Base-by-base conservation (phyloP, 2,329 filamentous ascomycete genomes). In the Ramichloridium luteum region DNA sequence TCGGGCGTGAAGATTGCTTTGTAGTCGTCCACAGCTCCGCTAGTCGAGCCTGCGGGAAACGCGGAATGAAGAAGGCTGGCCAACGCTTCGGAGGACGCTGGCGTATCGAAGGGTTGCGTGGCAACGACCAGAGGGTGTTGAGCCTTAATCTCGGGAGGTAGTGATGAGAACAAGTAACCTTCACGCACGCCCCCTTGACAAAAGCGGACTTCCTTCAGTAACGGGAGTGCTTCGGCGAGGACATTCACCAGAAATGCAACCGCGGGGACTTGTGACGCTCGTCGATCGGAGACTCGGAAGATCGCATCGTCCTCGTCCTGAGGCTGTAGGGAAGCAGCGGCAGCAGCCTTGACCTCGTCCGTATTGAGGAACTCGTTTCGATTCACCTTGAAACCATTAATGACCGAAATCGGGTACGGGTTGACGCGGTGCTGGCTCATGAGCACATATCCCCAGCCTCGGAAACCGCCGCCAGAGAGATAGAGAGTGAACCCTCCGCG, bases 111-210 rank as follows among this genome's bases (percentile, higher is more conserved):
- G 1, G 61, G 61, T 10, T 50, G 47, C 0, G 75, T 80, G 1
- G 72, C 74, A 0, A 72, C 69, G 8, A 72, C 57, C 1, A 93
- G 59, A 0, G 85, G 83, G 45, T 78, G 67, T 42, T 72, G 66
- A 30, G 74, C 69, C 33, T 80, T 72, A 11, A 79, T 55, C 0
- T 64, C 52, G 0, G 55, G 44, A 0, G 73, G 64, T 8, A 93
- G 67, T 38, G 68, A 75, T 56, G 80, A 74, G 58, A 83, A 84
- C 23, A 93, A 60, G 26, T 76, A 76, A 1, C 86, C 86, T 56
- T 93, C 85, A 25, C 85, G 68, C 39, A 93, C 86, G 5, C 85
- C 86, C 13, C 86, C 83, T 45, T 83, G 78, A 51, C 84, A 92
- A 57, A 93, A 94, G 1, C 77, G 78, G 3, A 86, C 80, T 14